Base-by-base conservation (phyloP, 305 asterid species). In the Ajuga reptans region DNA sequence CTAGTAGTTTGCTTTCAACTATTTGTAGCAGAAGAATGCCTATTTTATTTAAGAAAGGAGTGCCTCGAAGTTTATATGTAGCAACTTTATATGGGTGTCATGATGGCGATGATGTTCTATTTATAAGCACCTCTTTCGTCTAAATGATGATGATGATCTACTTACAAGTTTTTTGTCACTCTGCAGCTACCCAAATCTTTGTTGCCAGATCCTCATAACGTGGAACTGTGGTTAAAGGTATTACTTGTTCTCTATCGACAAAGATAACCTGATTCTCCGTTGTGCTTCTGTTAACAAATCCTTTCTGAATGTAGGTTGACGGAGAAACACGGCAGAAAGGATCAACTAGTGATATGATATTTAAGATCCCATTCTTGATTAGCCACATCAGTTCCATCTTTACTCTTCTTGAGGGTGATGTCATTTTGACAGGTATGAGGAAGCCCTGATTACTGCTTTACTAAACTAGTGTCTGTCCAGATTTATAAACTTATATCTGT, bases 331-430 rank as follows among this genome's bases (percentile, higher is more conserved):
- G 90, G 67, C 98, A 92, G 76, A 85, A 84, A 66, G 96, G 97
- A 47, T 86, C 97, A n/a, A 90, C 97, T 0, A 75, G 82, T 68
- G 96, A 92, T 75, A 92, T 92, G 97, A 86, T 92, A 68, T 92
- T 92, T 68, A 90, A 85, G 84, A 90, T 92, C 69, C 98, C 98
- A 14, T 86, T 77, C 83, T 83, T 90, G 89, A 85, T 92, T 55
- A 90, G 98, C 89, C 91, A 90, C 82, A 90, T 92, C 83, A 90
- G 97, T 79, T 90, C 96, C 54, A 71, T 92, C 77, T 85, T 90
- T 82, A 92, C 98, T 0, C 98, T 92, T 72, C 82, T 88, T 42
- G 95, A 88, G 82, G 97, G 96, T 69, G 98, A 90, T 45, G 83
- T 92, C 69, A 88, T 92, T 69, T 80, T 92, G 68, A 90, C 98